phyloP scores from a whole-genome alignment of 225 moss, liverwort and hornwort species.

The Takakia lepidozioides region DNA sequence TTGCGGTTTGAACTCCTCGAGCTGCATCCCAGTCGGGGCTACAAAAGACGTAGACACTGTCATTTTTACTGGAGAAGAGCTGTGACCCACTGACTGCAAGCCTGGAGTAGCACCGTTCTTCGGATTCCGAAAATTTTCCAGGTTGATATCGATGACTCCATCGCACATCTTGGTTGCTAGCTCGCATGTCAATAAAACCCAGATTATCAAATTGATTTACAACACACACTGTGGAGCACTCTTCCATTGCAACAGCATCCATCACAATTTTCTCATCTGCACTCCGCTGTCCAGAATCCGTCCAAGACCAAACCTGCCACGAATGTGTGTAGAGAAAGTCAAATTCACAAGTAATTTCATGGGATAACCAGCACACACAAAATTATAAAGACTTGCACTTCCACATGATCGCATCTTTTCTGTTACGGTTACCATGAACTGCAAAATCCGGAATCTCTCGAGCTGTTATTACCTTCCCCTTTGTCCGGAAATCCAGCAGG shows the following conservation, averaged over 20 bases:
- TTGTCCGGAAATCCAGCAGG: conserved; percentile 44
- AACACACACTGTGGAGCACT: conserved; percentile 57
- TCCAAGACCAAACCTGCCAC: conserved; percentile 59
- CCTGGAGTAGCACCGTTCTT: conserved; percentile 68
- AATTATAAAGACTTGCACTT: no score
- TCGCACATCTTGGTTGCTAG: conserved; percentile 38
- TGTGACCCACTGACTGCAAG: conserved; percentile 59
- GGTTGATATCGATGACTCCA: conserved; percentile 56
- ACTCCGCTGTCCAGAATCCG: conserved; percentile 32
- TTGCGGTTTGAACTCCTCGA: conserved; percentile 55
- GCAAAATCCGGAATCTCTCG: no score
- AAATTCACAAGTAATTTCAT: no score
- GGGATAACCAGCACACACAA: no score
- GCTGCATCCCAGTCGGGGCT: conserved; percentile 63
- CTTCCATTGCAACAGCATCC: conserved; percentile 70
- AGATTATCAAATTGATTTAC: conserved; percentile 62
- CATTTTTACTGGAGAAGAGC: conserved; percentile 55
- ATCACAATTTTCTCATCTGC: conserved; percentile 55
- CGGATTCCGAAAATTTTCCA: conserved; percentile 45
- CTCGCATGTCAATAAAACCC: conserved; percentile 56
- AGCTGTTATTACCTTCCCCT: conserved; percentile 60
- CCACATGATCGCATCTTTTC: no score
- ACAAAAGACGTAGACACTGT: conserved; percentile 58
- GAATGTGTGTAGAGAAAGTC: no score
- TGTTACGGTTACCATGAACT: no score